Conservation (phyloP, 768 basidiomycete genomes). For the Lactarius psammicola region DNA sequence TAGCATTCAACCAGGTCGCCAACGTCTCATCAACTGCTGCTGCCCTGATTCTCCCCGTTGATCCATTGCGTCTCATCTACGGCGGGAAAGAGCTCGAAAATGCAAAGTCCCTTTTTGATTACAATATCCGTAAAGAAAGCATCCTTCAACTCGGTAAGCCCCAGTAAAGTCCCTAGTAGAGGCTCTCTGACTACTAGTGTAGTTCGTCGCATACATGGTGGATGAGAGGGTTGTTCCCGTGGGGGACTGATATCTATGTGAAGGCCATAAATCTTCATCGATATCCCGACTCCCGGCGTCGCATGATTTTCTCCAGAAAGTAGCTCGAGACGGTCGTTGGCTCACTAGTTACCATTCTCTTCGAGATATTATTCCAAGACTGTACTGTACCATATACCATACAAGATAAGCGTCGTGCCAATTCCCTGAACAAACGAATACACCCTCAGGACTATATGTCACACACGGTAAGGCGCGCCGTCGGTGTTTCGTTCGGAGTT, state of each 20-base stretch:
- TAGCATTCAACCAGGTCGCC: background rate
- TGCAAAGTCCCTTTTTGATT: background rate
- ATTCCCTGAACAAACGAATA: background rate
- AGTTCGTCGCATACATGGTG: background rate
- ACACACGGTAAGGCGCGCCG: no score
- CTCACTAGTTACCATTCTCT: no score
- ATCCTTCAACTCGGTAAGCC: background rate
- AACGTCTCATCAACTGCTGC: background rate
- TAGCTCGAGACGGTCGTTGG: background rate
- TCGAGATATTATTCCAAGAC: slow-evolving; percentile 31
- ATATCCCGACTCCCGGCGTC: background rate
- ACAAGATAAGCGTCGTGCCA: background rate
- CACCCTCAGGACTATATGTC: no score
- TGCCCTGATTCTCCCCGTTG: no score
- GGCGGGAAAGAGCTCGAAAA: background rate
- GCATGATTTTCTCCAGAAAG: background rate
- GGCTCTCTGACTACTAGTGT: background rate
- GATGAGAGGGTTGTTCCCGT: background rate
- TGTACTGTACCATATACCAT: background rate
- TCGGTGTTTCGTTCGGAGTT: no score
- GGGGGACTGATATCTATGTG: no score
- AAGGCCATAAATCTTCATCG: background rate
- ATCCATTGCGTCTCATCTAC: background rate
- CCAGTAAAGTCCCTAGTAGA: background rate
- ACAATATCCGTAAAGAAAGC: background rate